These are phyloP conservation scores for Cryptomeria japonica DNA, from an alignment of 75 land plant genomes.

Conservation along the genomic window DNA sequence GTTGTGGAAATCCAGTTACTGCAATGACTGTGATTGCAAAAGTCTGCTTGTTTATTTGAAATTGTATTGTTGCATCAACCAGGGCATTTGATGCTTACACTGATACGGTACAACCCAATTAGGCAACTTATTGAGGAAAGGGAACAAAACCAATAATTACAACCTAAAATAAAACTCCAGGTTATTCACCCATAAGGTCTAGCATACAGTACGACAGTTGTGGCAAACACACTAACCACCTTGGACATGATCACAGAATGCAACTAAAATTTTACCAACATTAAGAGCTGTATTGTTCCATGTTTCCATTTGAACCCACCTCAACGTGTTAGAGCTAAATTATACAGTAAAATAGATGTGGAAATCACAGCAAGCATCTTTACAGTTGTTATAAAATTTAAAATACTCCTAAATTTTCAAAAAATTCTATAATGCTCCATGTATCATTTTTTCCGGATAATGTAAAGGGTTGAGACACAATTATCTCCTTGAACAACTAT, in stretches of 20 bases:
- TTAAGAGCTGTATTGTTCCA: background rate
- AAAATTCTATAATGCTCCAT: background rate
- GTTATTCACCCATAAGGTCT: background rate
- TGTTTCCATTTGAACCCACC: background rate
- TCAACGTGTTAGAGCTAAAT: background rate
- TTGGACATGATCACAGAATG: background rate
- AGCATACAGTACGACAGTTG: background rate
- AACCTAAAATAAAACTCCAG: background rate
- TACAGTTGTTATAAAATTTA: background rate
- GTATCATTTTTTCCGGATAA: background rate
- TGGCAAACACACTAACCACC: background rate
- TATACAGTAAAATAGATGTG: background rate
- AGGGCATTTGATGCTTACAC: background rate
- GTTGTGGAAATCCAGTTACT: no score
- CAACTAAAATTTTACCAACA: background rate
- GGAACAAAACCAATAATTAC: background rate
- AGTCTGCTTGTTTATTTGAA: background rate
- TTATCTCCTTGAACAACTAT: background rate
- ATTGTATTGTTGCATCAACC: background rate
- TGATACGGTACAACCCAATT: background rate
- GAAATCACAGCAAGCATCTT: background rate
- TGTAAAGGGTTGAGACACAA: background rate
- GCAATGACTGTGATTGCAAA: background rate
- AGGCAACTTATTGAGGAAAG: background rate
- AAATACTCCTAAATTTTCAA: background rate